Evolutionary conservation across 2,329 filamentous ascomycete genomes (phyloP), one percentile per base, ranked within the genome.

Genomic region (Xylariaceae sp.): DNA sequence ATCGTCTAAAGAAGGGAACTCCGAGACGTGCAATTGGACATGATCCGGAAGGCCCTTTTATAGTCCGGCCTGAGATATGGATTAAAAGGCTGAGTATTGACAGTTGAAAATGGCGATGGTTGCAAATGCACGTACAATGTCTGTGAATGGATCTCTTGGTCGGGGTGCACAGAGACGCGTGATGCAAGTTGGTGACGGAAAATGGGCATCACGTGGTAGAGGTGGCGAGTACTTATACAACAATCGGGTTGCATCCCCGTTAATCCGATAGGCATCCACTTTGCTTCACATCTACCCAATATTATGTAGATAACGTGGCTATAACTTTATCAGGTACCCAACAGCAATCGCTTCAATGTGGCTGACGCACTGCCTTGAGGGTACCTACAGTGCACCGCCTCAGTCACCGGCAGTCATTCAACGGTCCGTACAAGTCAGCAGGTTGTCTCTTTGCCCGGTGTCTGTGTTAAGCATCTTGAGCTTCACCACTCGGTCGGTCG

Each of bases 141-240:
- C 30, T 21, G 19, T 13, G 50, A 45, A 26, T 18, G 57, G 61
- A 63, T 65, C 65, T 54, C 61, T 65, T 68, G 66, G 54, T 57
- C 63, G 53, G 15, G 49, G 59, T 61, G 26, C 4, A 54, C 60
- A 44, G 45, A 59, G 63, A 67, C 66, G 66, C 65, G 66, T 67
- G 66, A 68, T 66, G 55, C 47, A 49, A 41, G 57, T 63, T 64
- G 63, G 65, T 65, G 64, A 57, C 50, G 26, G 47, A 47, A 26
- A 51, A 48, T 34, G n/a, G 15, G 12, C 12, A 49, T 49, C 54
- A 51, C 54, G 54, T 56, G 54, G 22, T 12, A 36, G n/a, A n/a
- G n/a, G 16, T 10, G 13, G 15, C 15, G 6, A 4, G 3, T 36
- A 51, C 34, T 34, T n/a, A n/a, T n/a, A n/a, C 34, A 51, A 36